Evolutionary conservation across 768 basidiomycete genomes (phyloP), one percentile per base, ranked within the genome.

Genomic region (Tylopilus sp.): DNA sequence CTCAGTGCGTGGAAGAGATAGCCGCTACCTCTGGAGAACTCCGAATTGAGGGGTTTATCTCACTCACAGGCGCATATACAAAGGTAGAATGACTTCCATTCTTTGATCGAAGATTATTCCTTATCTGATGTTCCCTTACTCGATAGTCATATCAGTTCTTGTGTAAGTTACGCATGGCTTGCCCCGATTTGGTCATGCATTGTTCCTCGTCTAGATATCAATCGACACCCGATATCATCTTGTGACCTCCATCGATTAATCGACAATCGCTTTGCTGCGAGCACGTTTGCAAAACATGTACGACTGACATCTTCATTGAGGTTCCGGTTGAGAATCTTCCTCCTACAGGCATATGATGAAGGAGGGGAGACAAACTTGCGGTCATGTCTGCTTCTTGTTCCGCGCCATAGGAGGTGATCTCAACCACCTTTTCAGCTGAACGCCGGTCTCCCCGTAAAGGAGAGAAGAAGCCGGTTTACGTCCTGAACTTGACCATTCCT

Each of bases 381-480:
- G 11, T 21, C 63, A 36, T 49, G 55, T 63, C 31, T 46, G 68
- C 57, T 29, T 36, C 50, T 45, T 41, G 38, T 40, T 41, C 47
- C 41, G 24, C 48, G 22, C 57, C 48, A 42, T 50, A 50, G 59
- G 56, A 53, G 52, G 34, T 17, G 6, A 19, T 47, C 59, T 61
- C 48, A 43, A 40, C 50, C 13, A 50, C 19, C 14, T 45, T 54
- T 48, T 33, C 52, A 89, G 88, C 72, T 45, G 63, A 63, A 40
- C 82, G 89, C 54, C 78, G 87, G 30, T 88, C 92, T 30, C 89
- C 92, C 29, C 83, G 87, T 36, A 92, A 89, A 70, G 68, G 73
- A 22, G 91, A 92, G 63, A 85, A 84, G 68, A 82, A 82, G 66
- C 85, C 93, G 6, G 82, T 93, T 54, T 98, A 89, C 66, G 86